Evolutionary conservation across 495 filamentous ascomycete species (phyloP).

Genomic region (Chaetomium fimeti): DNA sequence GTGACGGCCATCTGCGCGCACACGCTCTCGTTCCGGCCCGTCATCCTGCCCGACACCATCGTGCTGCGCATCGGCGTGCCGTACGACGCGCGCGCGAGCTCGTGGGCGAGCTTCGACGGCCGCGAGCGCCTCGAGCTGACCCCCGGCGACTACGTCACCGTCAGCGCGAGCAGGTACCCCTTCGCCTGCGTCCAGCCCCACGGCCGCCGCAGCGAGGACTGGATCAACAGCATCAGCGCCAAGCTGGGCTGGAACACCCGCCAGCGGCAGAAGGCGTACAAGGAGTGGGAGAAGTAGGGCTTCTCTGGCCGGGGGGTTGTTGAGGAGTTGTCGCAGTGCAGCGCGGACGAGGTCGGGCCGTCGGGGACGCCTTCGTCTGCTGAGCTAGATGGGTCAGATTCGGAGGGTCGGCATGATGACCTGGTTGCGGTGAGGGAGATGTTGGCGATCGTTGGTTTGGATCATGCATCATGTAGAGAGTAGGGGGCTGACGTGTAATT

Average conservation of each 20-base stretch:
- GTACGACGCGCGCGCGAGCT: slow-evolving; percentile 81
- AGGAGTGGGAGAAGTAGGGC: slow-evolving; percentile 47
- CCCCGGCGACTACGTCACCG: slow-evolving; percentile 93
- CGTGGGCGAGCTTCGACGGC: slow-evolving; percentile 97
- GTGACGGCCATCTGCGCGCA: slow-evolving; percentile 95
- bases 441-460: slow-evolving; percentile 1
- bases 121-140: slow-evolving; percentile 81
- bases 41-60: slow-evolving; percentile 93
- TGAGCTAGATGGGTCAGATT: neutral
- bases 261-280: slow-evolving; percentile 66
- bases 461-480: no score
- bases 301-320: neutral
- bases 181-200: slow-evolving; percentile 85
- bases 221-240: slow-evolving; percentile 86
- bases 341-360: neutral
- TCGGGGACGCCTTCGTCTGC: neutral
- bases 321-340: neutral
- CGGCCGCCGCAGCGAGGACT: slow-evolving; percentile 76
- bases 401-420: neutral
- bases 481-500: neutral
- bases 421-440: neutral
- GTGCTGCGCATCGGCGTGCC: slow-evolving; percentile 89
- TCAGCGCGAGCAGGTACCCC: slow-evolving; percentile 86
- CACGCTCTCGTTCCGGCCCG: slow-evolving; percentile 90
- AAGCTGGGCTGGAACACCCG: slow-evolving; percentile 94